These are phyloP conservation scores for Trametes gibbosa DNA, from an alignment of 768 basidiomycete genomes.

Conservation along the genomic window DNA sequence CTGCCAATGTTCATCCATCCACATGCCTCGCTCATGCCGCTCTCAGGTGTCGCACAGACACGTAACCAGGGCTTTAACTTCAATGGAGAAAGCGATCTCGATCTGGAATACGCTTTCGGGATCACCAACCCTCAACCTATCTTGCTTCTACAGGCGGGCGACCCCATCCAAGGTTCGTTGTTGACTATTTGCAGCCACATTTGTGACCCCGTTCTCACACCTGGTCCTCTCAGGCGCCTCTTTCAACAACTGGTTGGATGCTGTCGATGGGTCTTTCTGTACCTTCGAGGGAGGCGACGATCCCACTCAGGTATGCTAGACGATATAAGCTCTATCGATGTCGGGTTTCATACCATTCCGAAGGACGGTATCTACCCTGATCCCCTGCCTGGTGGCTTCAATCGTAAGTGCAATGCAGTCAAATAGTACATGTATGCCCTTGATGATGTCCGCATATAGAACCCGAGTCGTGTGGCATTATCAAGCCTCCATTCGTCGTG, in stretches of 20 bases:
- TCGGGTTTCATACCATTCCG: background rate
- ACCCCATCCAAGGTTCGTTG: conserved; percentile 20
- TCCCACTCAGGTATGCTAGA: conserved; percentile 21
- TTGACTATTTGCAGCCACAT: background rate
- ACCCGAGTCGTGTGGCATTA: conserved; percentile 38
- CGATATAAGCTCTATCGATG: background rate
- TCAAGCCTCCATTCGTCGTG: conserved; percentile 37
- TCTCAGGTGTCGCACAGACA: conserved; percentile 41
- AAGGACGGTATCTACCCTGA: conserved; percentile 46
- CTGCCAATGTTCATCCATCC: background rate
- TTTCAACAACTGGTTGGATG: conserved; percentile 47
- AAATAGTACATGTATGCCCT: background rate
- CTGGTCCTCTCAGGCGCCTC: conserved; percentile 34
- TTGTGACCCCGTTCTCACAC: background rate
- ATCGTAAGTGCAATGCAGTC: conserved; percentile 23
- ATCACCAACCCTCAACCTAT: conserved; percentile 29
- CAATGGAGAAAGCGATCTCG: conserved; percentile 69
- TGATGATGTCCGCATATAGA: conserved; percentile 5
- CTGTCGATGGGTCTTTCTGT: conserved; percentile 43
- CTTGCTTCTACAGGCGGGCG: conserved; percentile 24
- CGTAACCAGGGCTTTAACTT: conserved; percentile 42
- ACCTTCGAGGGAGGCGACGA: conserved; percentile 46
- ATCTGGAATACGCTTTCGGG: conserved; percentile 67
- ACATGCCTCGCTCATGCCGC: background rate
- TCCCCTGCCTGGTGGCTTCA: conserved; percentile 34